Base-by-base conservation (phyloP, 495 filamentous ascomycete genomes). In the Xylaria flabelliformis region DNA sequence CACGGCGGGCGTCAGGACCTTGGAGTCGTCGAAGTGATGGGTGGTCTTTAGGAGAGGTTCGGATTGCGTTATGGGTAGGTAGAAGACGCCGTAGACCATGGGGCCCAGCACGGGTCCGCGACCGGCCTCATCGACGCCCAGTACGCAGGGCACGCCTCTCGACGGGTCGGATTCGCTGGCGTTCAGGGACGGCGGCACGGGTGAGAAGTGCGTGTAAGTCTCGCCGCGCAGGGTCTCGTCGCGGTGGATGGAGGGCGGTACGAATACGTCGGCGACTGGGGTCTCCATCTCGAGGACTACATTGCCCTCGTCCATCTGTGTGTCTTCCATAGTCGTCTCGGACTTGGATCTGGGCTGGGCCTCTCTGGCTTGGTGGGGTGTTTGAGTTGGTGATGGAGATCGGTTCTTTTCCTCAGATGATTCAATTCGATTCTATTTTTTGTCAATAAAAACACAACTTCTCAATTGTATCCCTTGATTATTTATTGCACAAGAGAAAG, bases 121-220 rank as follows among this genome's bases (percentile, higher is more conserved):
- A 61, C 96, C 96, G 69, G 96, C 96, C 86, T 99, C 96, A 80
- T 99, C 96, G 63, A 99, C 91, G 46, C 96, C 96, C 21, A 99
- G 86, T 41, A 77, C 79, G 80, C 79, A 85, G 34, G 83, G 77
- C 17, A 56, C 24, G 46, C 69, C 69, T 34, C 46, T 55, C 10
- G 70, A 59, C 15, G 70, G 53, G 63, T 72, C 41, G 59, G 46
- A n/a, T 21, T 73, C 72, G 64, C 78, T 79, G 42, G 74, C 15
- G 61, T 41, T 41, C 59, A 88, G 81, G 15, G 82, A 68, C 0
- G 88, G 83, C 4, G 89, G 93, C 3, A 94, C 86, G 4, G 90
- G 84, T 3, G 94, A 95, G 82, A 91, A 94, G 81, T 97, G 88
- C n/a, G 92, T 89, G 81, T 97, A 97, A 70, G 94, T 93, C 12